Percentiles rank a stretch among this genome's conserved stretches.
phyloP scores from a whole-genome alignment of 2,329 filamentous ascomycete genomes.

The Botrytis galanthina region DNA sequence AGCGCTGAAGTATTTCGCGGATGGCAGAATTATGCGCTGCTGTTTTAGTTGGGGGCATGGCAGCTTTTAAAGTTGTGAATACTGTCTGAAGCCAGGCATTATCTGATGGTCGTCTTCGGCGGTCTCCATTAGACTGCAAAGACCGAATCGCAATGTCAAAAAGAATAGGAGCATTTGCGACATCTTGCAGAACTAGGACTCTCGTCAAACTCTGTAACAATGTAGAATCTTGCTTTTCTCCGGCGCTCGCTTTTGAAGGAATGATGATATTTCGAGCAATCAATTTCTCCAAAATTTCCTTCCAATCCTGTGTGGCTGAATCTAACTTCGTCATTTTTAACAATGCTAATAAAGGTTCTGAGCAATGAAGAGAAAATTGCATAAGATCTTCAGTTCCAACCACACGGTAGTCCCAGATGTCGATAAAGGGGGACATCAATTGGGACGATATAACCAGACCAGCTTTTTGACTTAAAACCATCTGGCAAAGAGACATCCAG shows the following conservation, averaged over 20 bases:
- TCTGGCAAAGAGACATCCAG: slow-evolving; percentile 36
- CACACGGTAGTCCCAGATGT: slow-evolving; percentile 35
- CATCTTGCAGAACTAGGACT: slow-evolving; percentile 30
- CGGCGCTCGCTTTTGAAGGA: slow-evolving; percentile 33
- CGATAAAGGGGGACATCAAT: slow-evolving; percentile 36
- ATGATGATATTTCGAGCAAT: slow-evolving; percentile 40
- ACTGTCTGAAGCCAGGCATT: slow-evolving; percentile 49
- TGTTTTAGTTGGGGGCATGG: slow-evolving; percentile 28
- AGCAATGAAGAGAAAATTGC: slow-evolving; percentile 38
- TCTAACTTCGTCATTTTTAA: slow-evolving; percentile 26
- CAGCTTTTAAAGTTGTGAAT: slow-evolving; percentile 40
- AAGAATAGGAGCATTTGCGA: slow-evolving; percentile 44
- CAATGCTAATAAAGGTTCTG: slow-evolving; percentile 34
- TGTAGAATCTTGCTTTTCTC: slow-evolving; percentile 24
- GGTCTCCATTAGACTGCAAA: slow-evolving; percentile 44
- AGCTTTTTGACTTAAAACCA: slow-evolving; percentile 18
- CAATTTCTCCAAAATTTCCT: slow-evolving; percentile 35
- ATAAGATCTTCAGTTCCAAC: slow-evolving; percentile 28
- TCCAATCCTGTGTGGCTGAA: slow-evolving; percentile 25
- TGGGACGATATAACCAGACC: neutral
- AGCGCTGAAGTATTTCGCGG: slow-evolving; percentile 39
- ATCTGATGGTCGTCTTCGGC: slow-evolving; percentile 46
- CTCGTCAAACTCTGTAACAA: slow-evolving; percentile 33
- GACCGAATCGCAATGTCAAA: slow-evolving; percentile 48
- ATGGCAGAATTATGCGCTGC: slow-evolving; percentile 33